phyloP scores from a whole-genome alignment of 2,329 filamentous ascomycete species.

The Cladosporium sp. region DNA sequence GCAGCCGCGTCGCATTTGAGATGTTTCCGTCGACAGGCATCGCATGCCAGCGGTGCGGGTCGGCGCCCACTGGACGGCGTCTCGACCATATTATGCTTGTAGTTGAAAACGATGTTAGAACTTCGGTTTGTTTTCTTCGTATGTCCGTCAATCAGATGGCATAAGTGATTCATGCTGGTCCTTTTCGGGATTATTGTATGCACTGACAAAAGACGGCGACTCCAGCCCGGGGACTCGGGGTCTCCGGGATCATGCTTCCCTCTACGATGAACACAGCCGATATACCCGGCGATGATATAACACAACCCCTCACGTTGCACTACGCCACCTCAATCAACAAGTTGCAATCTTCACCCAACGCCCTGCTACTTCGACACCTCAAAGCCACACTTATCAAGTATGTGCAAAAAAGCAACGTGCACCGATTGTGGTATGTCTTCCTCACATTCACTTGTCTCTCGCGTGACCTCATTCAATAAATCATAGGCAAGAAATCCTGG shows the following conservation, averaged over 20 bases:
- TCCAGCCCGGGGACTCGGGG: neutral
- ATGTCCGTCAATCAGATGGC: neutral
- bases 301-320: neutral
- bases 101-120: neutral
- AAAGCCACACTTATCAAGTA: constrained; percentile 35
- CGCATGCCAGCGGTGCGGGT: constrained; percentile 31
- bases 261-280: neutral
- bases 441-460: neutral
- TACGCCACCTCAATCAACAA: neutral
- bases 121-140: neutral
- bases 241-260: neutral
- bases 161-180: neutral
- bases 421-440: constrained; percentile 59
- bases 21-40: constrained; percentile 59
- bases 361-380: neutral
- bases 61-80: neutral
- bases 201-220: neutral
- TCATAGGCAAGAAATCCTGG: constrained; percentile 36
- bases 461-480: constrained; percentile 5
- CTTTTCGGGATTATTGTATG: neutral
- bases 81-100: neutral
- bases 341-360: neutral
- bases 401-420: constrained; percentile 68
- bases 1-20: constrained; percentile 72
- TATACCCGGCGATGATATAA: neutral